Evolutionary conservation across 2,329 filamentous ascomycete genomes (phyloP).

Genomic region (Aurifilum marmelostoma): DNA sequence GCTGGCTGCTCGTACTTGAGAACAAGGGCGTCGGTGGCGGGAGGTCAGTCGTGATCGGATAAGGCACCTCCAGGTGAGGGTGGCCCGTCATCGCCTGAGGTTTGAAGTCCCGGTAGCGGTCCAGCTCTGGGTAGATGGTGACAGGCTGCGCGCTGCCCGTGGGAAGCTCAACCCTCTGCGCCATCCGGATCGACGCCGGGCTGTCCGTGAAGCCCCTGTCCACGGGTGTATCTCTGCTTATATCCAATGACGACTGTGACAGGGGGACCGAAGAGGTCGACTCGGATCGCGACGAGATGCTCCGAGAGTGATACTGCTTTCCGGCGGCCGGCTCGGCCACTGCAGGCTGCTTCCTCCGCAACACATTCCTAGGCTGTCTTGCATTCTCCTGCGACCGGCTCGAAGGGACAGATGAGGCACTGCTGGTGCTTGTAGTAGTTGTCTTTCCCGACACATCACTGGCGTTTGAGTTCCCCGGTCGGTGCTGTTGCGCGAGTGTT

Average conservation of each 20-base stretch:
- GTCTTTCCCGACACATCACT: conserved; percentile 40
- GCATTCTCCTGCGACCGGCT: conserved; percentile 40
- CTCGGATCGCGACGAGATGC: conserved; percentile 43
- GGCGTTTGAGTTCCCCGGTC: conserved; percentile 46
- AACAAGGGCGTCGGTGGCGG: conserved; percentile 70
- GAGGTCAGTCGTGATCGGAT: conserved; percentile 64
- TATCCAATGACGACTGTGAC: conserved; percentile 43
- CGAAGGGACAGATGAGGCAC: conserved; percentile 40
- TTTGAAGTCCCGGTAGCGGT: conserved; percentile 59
- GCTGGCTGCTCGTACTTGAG: conserved; percentile 58
- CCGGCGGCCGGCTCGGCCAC: conserved; percentile 44
- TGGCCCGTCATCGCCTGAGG: conserved; percentile 42
- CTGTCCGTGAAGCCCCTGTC: conserved; percentile 49
- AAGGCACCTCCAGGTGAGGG: conserved; percentile 51
- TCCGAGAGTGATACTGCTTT: conserved; percentile 40
- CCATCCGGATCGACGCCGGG: conserved; percentile 47
- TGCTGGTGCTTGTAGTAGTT: conserved; percentile 37
- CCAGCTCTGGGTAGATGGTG: conserved; percentile 62
- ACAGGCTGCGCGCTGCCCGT: conserved; percentile 45
- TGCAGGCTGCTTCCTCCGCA: conserved; percentile 55
- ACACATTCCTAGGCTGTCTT: conserved; percentile 45
- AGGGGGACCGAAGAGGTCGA: conserved; percentile 49
- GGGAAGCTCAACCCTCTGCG: conserved; percentile 47
- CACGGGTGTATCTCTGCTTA: conserved; percentile 40
- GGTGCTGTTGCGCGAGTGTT: conserved; percentile 47